phyloP scores from a whole-genome alignment of 2,329 filamentous ascomycete genomes.

The Clarireedia sp. region DNA sequence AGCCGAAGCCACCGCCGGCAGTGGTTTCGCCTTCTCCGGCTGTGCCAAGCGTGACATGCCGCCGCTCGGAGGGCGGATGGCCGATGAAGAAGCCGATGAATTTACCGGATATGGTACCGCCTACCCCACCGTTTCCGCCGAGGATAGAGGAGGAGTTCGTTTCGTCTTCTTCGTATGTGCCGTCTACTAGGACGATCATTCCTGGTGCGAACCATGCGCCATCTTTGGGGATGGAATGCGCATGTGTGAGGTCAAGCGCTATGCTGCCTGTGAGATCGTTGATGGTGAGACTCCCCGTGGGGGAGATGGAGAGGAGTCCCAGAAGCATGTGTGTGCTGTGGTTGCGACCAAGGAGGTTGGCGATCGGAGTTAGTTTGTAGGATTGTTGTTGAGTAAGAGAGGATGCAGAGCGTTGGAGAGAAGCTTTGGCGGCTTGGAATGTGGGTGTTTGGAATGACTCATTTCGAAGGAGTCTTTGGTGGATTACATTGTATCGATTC shows the following conservation, averaged over 20 bases:
- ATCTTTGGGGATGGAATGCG: constrained; percentile 73
- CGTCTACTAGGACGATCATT: constrained; percentile 92
- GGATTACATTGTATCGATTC: constrained; percentile 84
- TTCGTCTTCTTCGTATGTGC: constrained; percentile 93
- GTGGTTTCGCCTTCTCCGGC: constrained; percentile 49
- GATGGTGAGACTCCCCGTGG: constrained; percentile 73
- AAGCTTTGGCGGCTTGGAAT: constrained; percentile 53
- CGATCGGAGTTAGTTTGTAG: constrained; percentile 84
- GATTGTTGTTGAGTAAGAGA: constrained; percentile 49
- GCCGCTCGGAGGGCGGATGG: constrained; percentile 82
- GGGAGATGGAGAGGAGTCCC: constrained; percentile 71
- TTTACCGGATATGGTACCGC: constrained; percentile 82
- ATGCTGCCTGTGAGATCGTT: constrained; percentile 87
- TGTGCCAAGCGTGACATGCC: constrained; percentile 68
- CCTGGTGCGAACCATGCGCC: constrained; percentile 90
- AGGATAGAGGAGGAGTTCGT: constrained; percentile 60
- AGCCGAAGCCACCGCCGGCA: constrained; percentile 79
- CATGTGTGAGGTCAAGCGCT: constrained; percentile 70
- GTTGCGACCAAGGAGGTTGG: constrained; percentile 67
- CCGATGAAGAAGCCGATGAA: constrained; percentile 89
- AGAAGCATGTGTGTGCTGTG: constrained; percentile 80
- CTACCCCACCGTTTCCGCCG: constrained; percentile 72
- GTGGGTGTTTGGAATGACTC: constrained; percentile 84
- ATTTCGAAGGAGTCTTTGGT: constrained; percentile 86
- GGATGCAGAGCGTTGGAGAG: constrained; percentile 51